Evolutionary conservation across 2,329 filamentous ascomycete species (phyloP).

Genomic region (Ophiostoma sp.): DNA sequence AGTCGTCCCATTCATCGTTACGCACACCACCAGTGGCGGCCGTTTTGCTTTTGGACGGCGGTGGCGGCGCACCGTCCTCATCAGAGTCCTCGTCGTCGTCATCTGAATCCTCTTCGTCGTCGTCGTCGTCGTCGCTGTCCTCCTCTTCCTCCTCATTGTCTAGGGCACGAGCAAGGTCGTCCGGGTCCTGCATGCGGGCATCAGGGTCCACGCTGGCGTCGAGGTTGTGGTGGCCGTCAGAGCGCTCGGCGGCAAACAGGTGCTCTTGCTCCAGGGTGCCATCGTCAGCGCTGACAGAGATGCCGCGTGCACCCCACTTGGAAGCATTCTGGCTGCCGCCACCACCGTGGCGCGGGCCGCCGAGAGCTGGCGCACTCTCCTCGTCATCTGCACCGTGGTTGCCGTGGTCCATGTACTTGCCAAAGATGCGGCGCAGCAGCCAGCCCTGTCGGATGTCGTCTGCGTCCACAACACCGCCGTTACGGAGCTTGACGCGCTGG

Average conservation of each 20-base stretch:
- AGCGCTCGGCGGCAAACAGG: constrained; percentile 28
- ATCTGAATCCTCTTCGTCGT: constrained; percentile 38
- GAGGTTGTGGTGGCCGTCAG: constrained; percentile 41
- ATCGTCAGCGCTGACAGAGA: constrained; percentile 62
- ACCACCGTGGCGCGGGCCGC: constrained; percentile 53
- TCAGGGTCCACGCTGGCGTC: constrained; percentile 51
- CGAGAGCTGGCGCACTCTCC: constrained; percentile 50
- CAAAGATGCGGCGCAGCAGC: constrained; percentile 73
- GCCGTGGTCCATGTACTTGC: constrained; percentile 49
- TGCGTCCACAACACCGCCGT: constrained; percentile 80
- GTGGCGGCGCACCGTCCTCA: constrained; percentile 39
- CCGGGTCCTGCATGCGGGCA: constrained; percentile 61
- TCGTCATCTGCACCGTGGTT: constrained; percentile 49
- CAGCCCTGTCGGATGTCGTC: constrained; percentile 84
- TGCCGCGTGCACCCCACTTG: constrained; percentile 57
- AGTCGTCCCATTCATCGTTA: constrained; percentile 28
- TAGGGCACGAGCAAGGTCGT: constrained; percentile 56
- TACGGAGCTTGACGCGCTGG: constrained; percentile 87
- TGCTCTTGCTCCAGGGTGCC: constrained; percentile 45
- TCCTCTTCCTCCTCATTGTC: constrained; percentile 46
- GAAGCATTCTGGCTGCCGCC: constrained; percentile 40
- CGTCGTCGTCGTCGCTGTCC: constrained; percentile 42
- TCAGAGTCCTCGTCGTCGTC: constrained; percentile 41
- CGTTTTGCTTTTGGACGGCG: constrained; percentile 14
- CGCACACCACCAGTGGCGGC: constrained; percentile 23